Evolutionary conservation across 2,329 filamentous ascomycete genomes (phyloP), one percentile per base, ranked within the genome.

Genomic region (Apiospora marii): DNA sequence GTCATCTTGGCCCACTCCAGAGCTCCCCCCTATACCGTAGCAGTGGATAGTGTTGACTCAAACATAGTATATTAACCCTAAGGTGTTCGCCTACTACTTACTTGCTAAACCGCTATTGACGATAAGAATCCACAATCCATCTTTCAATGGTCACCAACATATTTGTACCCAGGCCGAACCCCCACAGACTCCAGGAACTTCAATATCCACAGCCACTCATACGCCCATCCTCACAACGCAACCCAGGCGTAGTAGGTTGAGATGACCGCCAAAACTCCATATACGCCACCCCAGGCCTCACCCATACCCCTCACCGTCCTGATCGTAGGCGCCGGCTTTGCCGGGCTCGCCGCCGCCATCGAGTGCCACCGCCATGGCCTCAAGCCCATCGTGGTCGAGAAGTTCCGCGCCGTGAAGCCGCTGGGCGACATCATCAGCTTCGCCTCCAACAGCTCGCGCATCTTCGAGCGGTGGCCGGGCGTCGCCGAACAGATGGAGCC

Each of bases 381-480:
- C 24, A 27, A 30, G 22, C 58, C 67, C 37, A 64, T 64, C 8
- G 30, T 71, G 7, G 14, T 71, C 19, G 70, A 71, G 4, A 67
- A 58, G 44, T 83, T 86, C 72, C 78, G 83, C 1, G 82, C 82
- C 73, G 82, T 86, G 51, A 82, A 84, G 72, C 80, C 82, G 3
- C 81, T 87, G 1, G 86, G 86, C 7, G 85, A 87, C 74, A 86
- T 87, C 72, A 87, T 88, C 74, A 86, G 84, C 58, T 90, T 90
- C 76, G 88, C 87, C 1, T 85, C 88, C 22, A 91, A 91, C 77
- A 86, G 86, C 12, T 86, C 87, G 22, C 85, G 86, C 44, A 89
- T 90, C 49, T 89, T 91, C 77, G 81, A 86, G 74, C 85, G 88
- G 13, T 91, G 89, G 80, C 85, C 87, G 22, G 83, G 84, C 22